These are phyloP conservation scores for Trichosporon sp. DNA, from an alignment of 1,284 basidiomycete genomes.

Conservation along the genomic window DNA sequence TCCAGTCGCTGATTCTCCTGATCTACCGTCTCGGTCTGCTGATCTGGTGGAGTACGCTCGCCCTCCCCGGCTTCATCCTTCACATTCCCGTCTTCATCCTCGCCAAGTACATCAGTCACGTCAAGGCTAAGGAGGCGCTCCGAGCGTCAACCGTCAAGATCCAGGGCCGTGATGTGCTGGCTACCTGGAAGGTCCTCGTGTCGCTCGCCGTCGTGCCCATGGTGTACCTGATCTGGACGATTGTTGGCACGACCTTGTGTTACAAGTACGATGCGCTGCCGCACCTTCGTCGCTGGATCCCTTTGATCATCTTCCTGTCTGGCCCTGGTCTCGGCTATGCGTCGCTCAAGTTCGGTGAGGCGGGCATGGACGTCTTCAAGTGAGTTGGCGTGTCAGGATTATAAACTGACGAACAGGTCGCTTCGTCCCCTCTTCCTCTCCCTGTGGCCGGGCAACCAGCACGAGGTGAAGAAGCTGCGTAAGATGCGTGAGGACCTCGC, in stretches of 20 bases:
- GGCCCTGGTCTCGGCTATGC: constrained; percentile 89
- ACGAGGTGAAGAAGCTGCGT: constrained; percentile 73
- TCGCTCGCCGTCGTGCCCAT: constrained; percentile 85
- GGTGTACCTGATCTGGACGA: constrained; percentile 77
- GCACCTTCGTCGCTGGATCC: constrained; percentile 68
- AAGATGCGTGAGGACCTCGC: constrained; percentile 71
- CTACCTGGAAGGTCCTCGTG: constrained; percentile 97
- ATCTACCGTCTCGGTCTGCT: constrained; percentile 78
- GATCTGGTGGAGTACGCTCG: constrained; percentile 75
- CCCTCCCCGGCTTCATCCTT: constrained; percentile 88
- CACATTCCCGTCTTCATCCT: constrained; percentile 93
- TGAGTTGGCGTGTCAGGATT: constrained; percentile 44
- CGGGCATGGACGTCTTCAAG: constrained; percentile 98
- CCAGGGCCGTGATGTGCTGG: constrained; percentile 88
- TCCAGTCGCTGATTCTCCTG: constrained; percentile 83
- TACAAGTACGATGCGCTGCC: constrained; percentile 59
- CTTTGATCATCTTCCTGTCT: constrained; percentile 67
- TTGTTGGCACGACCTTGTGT: constrained; percentile 70
- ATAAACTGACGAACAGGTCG: constrained; percentile 55
- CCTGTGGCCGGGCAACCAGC: constrained; percentile 84
- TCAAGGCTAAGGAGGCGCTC: constrained; percentile 95
- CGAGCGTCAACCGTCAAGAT: constrained; percentile 95
- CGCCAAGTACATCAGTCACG: constrained; percentile 79
- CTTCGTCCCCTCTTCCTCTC: constrained; percentile 86
- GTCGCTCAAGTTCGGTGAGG: constrained; percentile 96